Percentiles rank a stretch among this genome's conserved stretches.
These are phyloP conservation scores for Eucalyptus viminalis DNA, from an alignment of 345 rosid genomes.

Conservation along the genomic window DNA sequence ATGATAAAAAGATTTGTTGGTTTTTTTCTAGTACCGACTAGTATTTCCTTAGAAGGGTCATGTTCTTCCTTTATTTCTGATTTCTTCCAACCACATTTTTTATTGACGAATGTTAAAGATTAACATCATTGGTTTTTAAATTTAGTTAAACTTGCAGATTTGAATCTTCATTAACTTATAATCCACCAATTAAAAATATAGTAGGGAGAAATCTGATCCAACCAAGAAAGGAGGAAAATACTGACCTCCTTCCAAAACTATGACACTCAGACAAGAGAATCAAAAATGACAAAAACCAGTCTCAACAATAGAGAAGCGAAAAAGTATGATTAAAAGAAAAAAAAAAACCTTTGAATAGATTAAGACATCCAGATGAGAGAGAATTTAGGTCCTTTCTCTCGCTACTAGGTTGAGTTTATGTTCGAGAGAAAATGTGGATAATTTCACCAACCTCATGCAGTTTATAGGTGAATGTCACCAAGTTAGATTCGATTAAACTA, in stretches of 20 bases:
- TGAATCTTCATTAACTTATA: background rate
- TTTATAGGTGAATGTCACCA: background rate
- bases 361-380: background rate
- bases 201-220: background rate
- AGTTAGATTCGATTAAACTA: background rate
- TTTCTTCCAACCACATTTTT: background rate
- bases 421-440: background rate
- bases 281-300: background rate
- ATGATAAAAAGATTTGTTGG: background rate
- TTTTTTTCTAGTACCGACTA: background rate
- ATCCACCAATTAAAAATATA: background rate
- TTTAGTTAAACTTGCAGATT: background rate
- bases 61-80: background rate
- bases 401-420: background rate
- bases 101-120: background rate
- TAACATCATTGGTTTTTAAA: background rate
- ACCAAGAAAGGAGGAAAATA: background rate
- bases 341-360: background rate
- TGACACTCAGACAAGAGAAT: background rate
- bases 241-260: background rate
- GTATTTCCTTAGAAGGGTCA: background rate
- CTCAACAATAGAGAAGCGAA: background rate
- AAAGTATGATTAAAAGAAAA: background rate
- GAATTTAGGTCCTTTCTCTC: background rate
- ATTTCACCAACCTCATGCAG: background rate